A percentile compares a stretch with the other conserved stretches of the same genome.
phyloP scores from a whole-genome alignment of 495 filamentous ascomycete genomes.

The Daldinia vernicosa region DNA sequence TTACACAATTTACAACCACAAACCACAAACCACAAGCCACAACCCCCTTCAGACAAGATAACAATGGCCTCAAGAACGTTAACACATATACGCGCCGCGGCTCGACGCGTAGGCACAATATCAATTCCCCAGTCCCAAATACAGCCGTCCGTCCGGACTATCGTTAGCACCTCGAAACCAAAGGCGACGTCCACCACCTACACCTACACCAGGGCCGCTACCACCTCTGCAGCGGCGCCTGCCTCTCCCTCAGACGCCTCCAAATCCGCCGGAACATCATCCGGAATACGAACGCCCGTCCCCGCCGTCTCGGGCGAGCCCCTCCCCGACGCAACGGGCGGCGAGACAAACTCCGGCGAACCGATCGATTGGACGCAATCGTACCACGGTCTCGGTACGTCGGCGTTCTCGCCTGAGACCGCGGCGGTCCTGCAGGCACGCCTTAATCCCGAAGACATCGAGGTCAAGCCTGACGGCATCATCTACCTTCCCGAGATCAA shows the following conservation, averaged over 20 bases:
- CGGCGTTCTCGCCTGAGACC: constrained; percentile 79
- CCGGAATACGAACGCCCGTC: constrained; percentile 28
- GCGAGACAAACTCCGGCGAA: constrained; percentile 60
- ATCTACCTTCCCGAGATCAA: constrained; percentile 98
- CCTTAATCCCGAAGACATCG: constrained; percentile 77
- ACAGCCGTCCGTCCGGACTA: constrained; percentile 19
- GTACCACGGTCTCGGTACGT: constrained; percentile 83
- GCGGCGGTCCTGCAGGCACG: constrained; percentile 74
- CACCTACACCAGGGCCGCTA: neutral
- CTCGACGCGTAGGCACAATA: neutral
- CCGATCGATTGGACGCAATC: constrained; percentile 93
- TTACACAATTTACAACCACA: neutral
- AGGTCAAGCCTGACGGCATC: constrained; percentile 97
- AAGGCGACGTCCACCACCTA: neutral
- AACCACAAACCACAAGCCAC: neutral
- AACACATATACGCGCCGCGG: constrained; percentile 17
- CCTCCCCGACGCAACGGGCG: constrained; percentile 24
- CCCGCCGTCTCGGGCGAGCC: constrained; percentile 38
- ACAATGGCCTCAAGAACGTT: constrained; percentile 36
- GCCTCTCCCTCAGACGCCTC: neutral
- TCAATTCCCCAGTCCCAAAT: neutral
- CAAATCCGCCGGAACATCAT: neutral
- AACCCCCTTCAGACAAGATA: neutral
- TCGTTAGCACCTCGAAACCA: constrained; percentile 28
- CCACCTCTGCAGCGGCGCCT: neutral